Conservation (phyloP, 441 rosid species). For the Manihot esculenta region DNA sequence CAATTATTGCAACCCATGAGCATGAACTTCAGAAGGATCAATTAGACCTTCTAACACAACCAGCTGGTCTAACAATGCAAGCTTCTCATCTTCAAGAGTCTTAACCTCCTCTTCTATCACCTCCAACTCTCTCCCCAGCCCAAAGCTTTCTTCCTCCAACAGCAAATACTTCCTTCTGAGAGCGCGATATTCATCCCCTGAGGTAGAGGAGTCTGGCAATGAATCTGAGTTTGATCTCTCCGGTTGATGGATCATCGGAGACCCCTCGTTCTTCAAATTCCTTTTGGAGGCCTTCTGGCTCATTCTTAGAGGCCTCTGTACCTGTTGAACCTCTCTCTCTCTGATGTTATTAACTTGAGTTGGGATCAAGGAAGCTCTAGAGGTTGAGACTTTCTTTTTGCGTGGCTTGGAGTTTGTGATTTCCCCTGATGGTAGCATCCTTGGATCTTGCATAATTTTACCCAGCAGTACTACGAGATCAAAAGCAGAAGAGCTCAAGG, state of each 20-base stretch:
- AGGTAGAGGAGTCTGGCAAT: constrained; percentile 54
- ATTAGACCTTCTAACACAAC: constrained; percentile 92
- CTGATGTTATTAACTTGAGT: constrained; percentile 31
- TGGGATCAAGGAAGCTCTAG: constrained; percentile 38
- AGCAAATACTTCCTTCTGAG: constrained; percentile 73
- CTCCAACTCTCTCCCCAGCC: constrained; percentile 60
- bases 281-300: constrained; percentile 44
- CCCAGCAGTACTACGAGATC: neutral
- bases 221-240: constrained; percentile 75
- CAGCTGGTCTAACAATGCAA: constrained; percentile 75
- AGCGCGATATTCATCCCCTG: constrained; percentile 65
- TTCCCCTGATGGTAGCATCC: constrained; percentile 46
- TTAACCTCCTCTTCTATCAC: constrained; percentile 63
- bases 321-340: constrained; percentile 20
- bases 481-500: constrained; percentile 5
- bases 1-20: constrained; percentile 21
- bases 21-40: constrained; percentile 54
- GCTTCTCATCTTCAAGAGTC: constrained; percentile 76
- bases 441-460: constrained; percentile 55
- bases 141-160: constrained; percentile 75
- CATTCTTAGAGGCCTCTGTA: constrained; percentile 28
- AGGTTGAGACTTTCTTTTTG: constrained; percentile 46
- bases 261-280: constrained; percentile 42
- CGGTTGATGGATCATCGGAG: constrained; percentile 49
- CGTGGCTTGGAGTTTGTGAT: constrained; percentile 34